A percentile compares a stretch with the other conserved stretches of the same genome.
phyloP scores from a whole-genome alignment of 257 asterid genomes.

The Rhazya stricta region DNA sequence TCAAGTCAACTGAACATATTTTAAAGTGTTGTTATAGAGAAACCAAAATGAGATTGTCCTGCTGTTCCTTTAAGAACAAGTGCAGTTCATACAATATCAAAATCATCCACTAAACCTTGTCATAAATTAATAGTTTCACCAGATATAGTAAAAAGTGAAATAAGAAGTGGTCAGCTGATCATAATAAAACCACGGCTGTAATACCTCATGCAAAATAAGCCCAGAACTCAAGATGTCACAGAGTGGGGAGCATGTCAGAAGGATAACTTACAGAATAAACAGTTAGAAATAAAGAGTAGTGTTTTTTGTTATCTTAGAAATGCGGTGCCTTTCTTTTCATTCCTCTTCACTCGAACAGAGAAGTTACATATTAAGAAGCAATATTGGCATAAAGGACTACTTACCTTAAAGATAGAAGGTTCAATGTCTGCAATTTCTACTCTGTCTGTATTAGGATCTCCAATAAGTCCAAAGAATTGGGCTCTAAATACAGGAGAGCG shows the following conservation, averaged over 20 bases:
- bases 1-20: neutral
- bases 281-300: neutral
- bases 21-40: neutral
- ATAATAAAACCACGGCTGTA: neutral
- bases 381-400: neutral
- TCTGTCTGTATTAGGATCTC: slow-evolving; percentile 53
- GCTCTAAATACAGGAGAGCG: slow-evolving; percentile 96
- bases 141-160: neutral
- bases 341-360: neutral
- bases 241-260: no score
- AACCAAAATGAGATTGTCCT: neutral
- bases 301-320: neutral
- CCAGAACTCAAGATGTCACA: neutral
- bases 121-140: no score
- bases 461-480: slow-evolving; percentile 80
- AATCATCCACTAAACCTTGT: neutral
- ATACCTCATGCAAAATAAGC: neutral
- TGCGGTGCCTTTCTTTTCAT: neutral
- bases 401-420: slow-evolving; percentile 79
- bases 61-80: neutral
- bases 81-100: neutral
- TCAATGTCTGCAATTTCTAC: slow-evolving; percentile 76
- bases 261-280: neutral
- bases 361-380: neutral
- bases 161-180: neutral